A percentile compares a stretch with the other conserved stretches of the same genome.
Evolutionary conservation across 768 basidiomycete species (phyloP).

Genomic region (Pleurotus giganteus): DNA sequence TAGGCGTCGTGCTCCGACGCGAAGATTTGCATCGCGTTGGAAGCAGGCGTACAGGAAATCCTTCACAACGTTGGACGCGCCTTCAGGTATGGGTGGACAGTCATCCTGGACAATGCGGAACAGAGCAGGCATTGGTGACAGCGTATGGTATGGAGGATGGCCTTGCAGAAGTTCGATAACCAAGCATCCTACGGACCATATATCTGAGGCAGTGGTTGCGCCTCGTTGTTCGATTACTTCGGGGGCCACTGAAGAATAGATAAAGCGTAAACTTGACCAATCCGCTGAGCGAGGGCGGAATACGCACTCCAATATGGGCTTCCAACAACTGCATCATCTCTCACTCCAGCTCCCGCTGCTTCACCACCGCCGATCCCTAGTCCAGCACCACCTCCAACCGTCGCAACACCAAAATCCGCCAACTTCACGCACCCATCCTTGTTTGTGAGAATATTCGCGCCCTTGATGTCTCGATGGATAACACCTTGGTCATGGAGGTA

Average conservation of each 20-base stretch:
- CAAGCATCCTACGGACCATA: constrained; percentile 94
- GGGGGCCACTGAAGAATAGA: constrained; percentile 74
- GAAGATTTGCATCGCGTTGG: constrained; percentile 95
- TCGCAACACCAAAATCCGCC: constrained; percentile 98
- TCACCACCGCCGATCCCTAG: constrained; percentile 41
- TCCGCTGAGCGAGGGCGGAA: neutral
- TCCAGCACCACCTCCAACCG: constrained; percentile 3
- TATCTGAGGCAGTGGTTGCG: constrained; percentile 95
- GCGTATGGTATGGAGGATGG: constrained; percentile 92
- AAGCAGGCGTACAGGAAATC: constrained; percentile 98
- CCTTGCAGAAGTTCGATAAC: constrained; percentile 92
- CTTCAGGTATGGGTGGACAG: constrained; percentile 93
- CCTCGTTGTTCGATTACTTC: constrained; percentile 99
- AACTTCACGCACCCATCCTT: constrained; percentile 98
- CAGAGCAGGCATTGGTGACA: constrained; percentile 97
- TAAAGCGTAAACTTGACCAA: neutral
- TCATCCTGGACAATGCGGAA: constrained; percentile 99
- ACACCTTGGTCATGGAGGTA: constrained; percentile 99
- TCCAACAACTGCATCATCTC: constrained; percentile 92
- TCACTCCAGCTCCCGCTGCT: constrained; percentile 61
- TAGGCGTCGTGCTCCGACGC: constrained; percentile 91
- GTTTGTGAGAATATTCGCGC: constrained; percentile 97
- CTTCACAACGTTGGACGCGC: constrained; percentile 91
- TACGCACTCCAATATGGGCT: constrained; percentile 97
- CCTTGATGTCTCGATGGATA: constrained; percentile 98